phyloP scores from a whole-genome alignment of 2,329 filamentous ascomycete genomes.

The Aureobasidium uvarum region DNA sequence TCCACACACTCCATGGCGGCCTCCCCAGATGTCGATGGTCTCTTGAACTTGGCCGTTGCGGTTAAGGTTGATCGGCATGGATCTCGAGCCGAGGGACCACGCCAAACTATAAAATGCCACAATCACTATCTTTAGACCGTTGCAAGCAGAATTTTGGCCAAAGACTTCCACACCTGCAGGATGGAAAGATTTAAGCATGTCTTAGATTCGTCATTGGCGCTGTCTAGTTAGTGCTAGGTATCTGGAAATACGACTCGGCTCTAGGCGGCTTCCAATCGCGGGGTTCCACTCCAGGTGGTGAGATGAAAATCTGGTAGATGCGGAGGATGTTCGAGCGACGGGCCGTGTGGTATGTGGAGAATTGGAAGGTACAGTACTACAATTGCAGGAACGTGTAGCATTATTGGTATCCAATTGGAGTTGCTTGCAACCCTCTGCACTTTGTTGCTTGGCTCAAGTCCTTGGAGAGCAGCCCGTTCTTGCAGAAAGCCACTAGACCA shows the following conservation, averaged over 20 bases:
- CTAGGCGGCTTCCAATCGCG: not conserved
- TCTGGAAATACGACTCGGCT: constrained; percentile 8
- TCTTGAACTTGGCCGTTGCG: constrained; percentile 5
- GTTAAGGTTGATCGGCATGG: constrained; percentile 2
- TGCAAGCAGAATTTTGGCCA: not conserved
- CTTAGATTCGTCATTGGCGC: not conserved
- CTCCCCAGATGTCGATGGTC: constrained; percentile 5
- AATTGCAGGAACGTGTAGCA: not conserved
- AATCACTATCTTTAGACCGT: constrained; percentile 16
- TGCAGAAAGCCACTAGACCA: constrained; percentile 5
- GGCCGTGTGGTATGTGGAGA: not conserved
- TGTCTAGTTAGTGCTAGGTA: not conserved
- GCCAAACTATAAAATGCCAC: not conserved
- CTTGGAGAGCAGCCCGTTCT: not conserved
- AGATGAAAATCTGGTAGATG: not conserved
- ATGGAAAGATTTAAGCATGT: constrained; percentile 4
- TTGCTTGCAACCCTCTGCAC: not conserved
- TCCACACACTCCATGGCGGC: not conserved
- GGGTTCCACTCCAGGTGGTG: not conserved
- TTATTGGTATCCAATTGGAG: constrained; percentile 19
- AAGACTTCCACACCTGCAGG: not conserved
- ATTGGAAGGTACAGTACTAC: not conserved
- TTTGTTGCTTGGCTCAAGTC: not conserved
- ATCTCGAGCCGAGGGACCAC: constrained; percentile 1
- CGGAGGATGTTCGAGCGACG: constrained; percentile 9